phyloP scores from a whole-genome alignment of 129 eudicot species.

The Lactuca saligna region DNA sequence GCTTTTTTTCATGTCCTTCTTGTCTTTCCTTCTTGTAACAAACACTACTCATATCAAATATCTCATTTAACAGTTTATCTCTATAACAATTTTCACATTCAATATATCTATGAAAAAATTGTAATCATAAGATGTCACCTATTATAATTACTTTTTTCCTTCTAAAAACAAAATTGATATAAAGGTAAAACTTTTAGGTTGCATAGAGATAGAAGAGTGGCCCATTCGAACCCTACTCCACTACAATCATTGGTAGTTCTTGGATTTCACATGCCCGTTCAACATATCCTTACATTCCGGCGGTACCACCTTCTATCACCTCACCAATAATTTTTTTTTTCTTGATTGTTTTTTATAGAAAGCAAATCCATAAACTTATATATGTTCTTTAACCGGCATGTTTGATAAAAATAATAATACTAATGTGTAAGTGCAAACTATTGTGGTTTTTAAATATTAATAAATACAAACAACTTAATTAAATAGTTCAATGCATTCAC shows the following conservation, averaged over 20 bases:
- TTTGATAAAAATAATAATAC: no score
- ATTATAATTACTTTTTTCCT: background rate
- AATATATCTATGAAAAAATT: background rate
- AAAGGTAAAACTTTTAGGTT: background rate
- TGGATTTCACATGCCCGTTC: conserved; percentile 23
- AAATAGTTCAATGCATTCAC: no score
- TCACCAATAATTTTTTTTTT: background rate
- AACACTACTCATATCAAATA: background rate
- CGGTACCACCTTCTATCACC: conserved; percentile 5
- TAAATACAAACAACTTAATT: no score
- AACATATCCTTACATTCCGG: conserved; percentile 9
- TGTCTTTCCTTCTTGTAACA: conserved; percentile 2
- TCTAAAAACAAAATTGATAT: background rate
- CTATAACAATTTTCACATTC: no score
- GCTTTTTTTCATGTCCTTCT: background rate
- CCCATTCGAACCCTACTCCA: conserved; percentile 11
- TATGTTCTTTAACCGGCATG: no score
- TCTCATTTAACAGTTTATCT: background rate
- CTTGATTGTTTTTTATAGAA: background rate
- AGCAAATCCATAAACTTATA: background rate
- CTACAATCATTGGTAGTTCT: conserved; percentile 23
- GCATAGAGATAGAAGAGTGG: conserved; percentile 11
- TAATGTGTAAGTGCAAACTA: background rate
- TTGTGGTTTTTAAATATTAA: no score
- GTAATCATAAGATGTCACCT: conserved; percentile 13